Evolutionary conservation across 2,329 filamentous ascomycete genomes (phyloP), one percentile per base, ranked within the genome.

Genomic region (Polychaeton citri): DNA sequence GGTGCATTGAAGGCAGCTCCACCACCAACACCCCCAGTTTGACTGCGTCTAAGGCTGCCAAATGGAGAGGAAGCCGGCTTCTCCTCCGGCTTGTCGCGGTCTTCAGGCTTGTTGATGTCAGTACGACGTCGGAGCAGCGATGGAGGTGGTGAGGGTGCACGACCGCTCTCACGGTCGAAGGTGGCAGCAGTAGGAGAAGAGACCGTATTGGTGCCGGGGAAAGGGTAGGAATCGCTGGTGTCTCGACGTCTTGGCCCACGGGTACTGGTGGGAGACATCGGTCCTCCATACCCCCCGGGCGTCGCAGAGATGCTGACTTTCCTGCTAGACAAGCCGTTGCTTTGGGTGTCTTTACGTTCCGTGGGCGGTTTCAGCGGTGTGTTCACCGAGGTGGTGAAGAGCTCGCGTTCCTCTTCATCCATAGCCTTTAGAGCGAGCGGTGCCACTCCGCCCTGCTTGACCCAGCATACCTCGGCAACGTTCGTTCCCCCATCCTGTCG

Each of bases 291-390:
- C 32, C 71, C 69, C 38, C 66, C 69, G 13, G 70, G 66, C 38
- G 69, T 71, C 40, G 67, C 65, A 15, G 87, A 90, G 33, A 94
- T 61, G 1, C 87, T 95, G 12, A 77, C 69, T 62, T 94, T 95
- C 38, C 88, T 81, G 33, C 79, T 73, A 37, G 81, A 78, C 8
- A 69, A 51, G 8, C 68, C 68, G 33, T 55, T 71, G 57, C 60
- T 71, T 58, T 57, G 71, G 56, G 57, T 69, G 59, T 63, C 76
- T 64, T 83, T 88, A 49, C 66, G 69, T 17, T 65, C 58, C 52
- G 83, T 80, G 15, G 83, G 82, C 6, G 83, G 81, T 61, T 96
- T 96, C 47, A 95, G 67, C 21, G 86, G 81, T 21, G 90, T 95
- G 59, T 96, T 98, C 54, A 98, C 86, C 44, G 92, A 90, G 34